phyloP scores from a whole-genome alignment of 257 asterid genomes.

The Ligustrum vulgare region DNA sequence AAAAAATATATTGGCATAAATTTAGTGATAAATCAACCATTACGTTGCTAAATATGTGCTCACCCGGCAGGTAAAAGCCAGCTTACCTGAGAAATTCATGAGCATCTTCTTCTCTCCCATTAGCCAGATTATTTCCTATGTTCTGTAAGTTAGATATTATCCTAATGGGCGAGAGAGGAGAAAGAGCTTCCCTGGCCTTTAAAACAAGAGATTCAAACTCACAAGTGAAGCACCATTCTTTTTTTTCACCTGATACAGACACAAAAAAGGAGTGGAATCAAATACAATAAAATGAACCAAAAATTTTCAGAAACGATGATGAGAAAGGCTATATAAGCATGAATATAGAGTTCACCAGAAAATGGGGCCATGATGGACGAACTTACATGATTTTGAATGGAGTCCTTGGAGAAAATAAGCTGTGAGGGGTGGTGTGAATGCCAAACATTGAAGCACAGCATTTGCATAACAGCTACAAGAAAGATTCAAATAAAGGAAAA shows the following conservation, averaged over 20 bases:
- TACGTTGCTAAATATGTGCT: background rate
- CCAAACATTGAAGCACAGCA: constrained; percentile 82
- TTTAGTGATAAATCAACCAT: constrained; percentile 5
- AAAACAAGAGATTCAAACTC: constrained; percentile 63
- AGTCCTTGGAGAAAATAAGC: constrained; percentile 78
- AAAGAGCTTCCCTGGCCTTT: constrained; percentile 51
- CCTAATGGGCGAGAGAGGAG: constrained; percentile 62
- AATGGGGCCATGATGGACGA: constrained; percentile 6
- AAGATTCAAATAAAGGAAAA: constrained; percentile 14
- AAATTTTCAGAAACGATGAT: background rate
- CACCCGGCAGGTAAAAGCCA: constrained; percentile 12
- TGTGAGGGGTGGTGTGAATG: constrained; percentile 80
- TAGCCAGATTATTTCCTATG: constrained; percentile 62
- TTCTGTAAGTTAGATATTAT: constrained; percentile 59
- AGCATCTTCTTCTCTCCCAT: constrained; percentile 89
- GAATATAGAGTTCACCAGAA: background rate
- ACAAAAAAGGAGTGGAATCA: background rate
- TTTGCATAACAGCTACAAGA: constrained; percentile 84
- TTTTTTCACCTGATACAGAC: constrained; percentile 46
- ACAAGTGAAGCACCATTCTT: constrained; percentile 82
- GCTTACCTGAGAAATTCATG: constrained; percentile 86
- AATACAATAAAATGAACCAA: background rate
- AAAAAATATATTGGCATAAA: constrained; percentile 16
- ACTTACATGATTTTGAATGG: constrained; percentile 72
- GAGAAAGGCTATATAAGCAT: background rate